phyloP scores from a whole-genome alignment of 192 early-diverging fungal species.

The Entomortierella parvispora region DNA sequence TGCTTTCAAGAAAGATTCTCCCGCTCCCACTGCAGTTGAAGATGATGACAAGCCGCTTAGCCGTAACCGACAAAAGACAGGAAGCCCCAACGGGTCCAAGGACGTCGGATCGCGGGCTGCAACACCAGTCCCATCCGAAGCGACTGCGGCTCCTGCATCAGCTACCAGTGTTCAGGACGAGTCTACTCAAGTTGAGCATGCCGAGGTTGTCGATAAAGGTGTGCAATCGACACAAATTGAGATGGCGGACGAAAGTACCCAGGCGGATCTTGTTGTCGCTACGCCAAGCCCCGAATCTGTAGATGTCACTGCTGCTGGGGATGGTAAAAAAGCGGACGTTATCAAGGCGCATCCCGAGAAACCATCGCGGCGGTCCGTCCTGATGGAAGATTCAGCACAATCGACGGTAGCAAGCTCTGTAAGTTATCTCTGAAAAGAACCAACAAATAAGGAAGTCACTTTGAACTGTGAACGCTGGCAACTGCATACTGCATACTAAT shows the following conservation, averaged over 20 bases:
- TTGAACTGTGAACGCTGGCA: neutral
- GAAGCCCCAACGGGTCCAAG: neutral
- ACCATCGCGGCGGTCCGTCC: too few species aligned
- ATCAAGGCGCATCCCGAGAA: too few species aligned
- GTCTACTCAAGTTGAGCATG: constrained; percentile 26
- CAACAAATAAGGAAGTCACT: neutral
- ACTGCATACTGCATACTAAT: too few species aligned
- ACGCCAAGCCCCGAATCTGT: neutral
- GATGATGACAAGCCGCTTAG: constrained; percentile 15
- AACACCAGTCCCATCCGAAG: constrained; percentile 21
- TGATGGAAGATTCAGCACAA: neutral
- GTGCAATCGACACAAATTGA: constrained; percentile 27
- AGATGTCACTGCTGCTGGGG: neutral
- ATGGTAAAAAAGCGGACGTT: too few species aligned
- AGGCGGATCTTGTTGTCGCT: constrained; percentile 9
- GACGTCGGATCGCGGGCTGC: too few species aligned
- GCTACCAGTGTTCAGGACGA: constrained; percentile 15
- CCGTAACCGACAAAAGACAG: constrained; percentile 8
- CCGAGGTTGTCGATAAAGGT: constrained; percentile 32
- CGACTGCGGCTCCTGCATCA: neutral
- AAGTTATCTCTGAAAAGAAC: neutral
- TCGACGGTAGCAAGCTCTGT: neutral
- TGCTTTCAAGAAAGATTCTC: too few species aligned
- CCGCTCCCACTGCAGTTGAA: too few species aligned
- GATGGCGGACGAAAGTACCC: constrained; percentile 30